Percentiles rank a stretch among this genome's conserved stretches.
Evolutionary conservation across 1,139 yeast genomes (phyloP).

Genomic region (Tardiomyces depauwii): DNA sequence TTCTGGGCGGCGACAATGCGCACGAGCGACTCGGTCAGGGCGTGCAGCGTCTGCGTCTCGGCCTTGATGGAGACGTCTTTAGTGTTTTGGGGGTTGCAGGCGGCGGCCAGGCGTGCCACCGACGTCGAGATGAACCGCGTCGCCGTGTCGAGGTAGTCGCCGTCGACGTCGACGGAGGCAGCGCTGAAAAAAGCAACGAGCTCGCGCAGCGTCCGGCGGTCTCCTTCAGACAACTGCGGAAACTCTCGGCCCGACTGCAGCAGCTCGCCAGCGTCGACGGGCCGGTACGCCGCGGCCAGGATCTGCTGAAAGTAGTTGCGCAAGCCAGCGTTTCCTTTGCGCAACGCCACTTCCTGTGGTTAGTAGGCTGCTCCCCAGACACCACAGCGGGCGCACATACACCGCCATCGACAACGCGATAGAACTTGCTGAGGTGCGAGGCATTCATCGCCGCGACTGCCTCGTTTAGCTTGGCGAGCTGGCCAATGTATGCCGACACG

Average conservation of each 20-base stretch:
- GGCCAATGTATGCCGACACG: neutral
- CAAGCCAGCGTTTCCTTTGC: conserved; percentile 13
- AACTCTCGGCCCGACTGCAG: conserved; percentile 8
- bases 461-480: neutral
- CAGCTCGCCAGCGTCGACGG: conserved; percentile 15
- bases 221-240: conserved; percentile 13
- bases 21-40: conserved; percentile 36
- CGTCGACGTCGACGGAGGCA: conserved; percentile 30
- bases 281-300: conserved; percentile 13
- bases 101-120: conserved; percentile 33
- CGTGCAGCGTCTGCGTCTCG: neutral
- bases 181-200: conserved; percentile 12
- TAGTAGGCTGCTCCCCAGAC: neutral
- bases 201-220: conserved; percentile 9
- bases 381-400: neutral
- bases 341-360: neutral
- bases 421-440: neutral
- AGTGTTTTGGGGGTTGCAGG: conserved; percentile 34
- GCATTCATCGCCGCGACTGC: neutral
- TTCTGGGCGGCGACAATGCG: conserved; percentile 28
- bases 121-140: conserved; percentile 31
- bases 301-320: conserved; percentile 14
- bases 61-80: conserved; percentile 15
- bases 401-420: neutral
- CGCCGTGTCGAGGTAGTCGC: conserved; percentile 27